Conservation (phyloP, 2,329 filamentous ascomycete species). For the Ophiosphaerella herpotricha region DNA sequence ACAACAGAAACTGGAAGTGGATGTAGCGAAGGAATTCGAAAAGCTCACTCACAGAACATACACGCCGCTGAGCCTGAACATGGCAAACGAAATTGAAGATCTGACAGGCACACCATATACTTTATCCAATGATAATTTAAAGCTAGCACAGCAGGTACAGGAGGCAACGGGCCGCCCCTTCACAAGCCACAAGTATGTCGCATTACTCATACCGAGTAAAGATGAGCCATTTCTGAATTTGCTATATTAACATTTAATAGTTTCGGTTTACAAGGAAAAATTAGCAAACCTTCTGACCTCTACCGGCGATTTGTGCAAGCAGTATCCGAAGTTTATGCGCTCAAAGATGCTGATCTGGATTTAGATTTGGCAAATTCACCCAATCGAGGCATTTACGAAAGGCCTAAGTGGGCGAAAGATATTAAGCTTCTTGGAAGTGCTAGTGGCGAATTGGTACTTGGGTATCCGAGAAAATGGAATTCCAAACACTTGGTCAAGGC, state of each 20-base stretch:
- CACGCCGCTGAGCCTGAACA: conserved; percentile 34
- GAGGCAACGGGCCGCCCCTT: conserved; percentile 42
- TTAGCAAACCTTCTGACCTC: conserved; percentile 18
- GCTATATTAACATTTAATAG: conserved; percentile 7
- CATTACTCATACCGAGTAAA: not conserved
- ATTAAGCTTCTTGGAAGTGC: conserved; percentile 29
- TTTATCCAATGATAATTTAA: conserved; percentile 32
- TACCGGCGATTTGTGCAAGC: conserved; percentile 58
- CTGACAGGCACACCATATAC: conserved; percentile 38
- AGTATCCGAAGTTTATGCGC: conserved; percentile 59
- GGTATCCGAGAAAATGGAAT: conserved; percentile 24
- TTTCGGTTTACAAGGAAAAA: conserved; percentile 29
- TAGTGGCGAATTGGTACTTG: conserved; percentile 26
- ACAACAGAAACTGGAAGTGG: conserved; percentile 34
- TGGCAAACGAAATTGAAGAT: conserved; percentile 39
- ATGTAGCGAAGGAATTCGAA: conserved; percentile 39
- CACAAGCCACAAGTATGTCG: conserved; percentile 26
- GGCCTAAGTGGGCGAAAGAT: conserved; percentile 34
- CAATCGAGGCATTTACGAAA: conserved; percentile 34
- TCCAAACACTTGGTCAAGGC: conserved; percentile 26
- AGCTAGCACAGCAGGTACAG: conserved; percentile 34
- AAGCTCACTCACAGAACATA: conserved; percentile 41
- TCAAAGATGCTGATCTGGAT: conserved; percentile 40
- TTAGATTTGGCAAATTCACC: conserved; percentile 32
- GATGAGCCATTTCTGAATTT: not conserved